Conservation (phyloP, 140 eudicot genomes). For the Ambrosia hybrid region DNA sequence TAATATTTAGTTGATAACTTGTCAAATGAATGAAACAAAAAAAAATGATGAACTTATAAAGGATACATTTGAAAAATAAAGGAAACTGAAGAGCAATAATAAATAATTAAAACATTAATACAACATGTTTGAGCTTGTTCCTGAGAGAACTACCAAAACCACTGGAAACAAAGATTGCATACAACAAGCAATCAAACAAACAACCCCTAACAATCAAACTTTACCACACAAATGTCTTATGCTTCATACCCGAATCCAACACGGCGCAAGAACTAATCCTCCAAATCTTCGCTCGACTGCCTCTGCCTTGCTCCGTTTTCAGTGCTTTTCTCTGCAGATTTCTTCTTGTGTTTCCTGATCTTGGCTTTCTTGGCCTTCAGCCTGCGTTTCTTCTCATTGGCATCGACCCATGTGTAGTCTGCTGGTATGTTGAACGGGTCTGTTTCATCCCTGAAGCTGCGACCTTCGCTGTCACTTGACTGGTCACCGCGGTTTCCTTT, state of each 20-base stretch:
- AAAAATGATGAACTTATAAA: too few species aligned
- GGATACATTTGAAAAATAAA: neutral
- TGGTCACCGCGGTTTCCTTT: conserved; percentile 69
- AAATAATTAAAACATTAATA: conserved; percentile 36
- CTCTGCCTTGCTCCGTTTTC: conserved; percentile 46
- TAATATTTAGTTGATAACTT: too few species aligned
- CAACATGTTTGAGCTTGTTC: conserved; percentile 29
- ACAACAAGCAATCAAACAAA: conserved; percentile 41
- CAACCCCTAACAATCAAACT: conserved; percentile 25
- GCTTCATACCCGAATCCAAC: conserved; percentile 17
- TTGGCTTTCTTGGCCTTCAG: conserved; percentile 89
- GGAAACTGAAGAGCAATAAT: conserved; percentile 26
- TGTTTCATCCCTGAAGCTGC: conserved; percentile 61
- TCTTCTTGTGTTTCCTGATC: conserved; percentile 73
- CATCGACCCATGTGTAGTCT: conserved; percentile 92
- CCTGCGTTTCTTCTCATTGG: conserved; percentile 86
- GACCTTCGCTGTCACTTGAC: conserved; percentile 77
- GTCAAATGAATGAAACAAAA: neutral
- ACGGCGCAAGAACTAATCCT: conserved; percentile 4
- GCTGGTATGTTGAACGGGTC: conserved; percentile 89
- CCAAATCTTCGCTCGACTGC: conserved; percentile 48
- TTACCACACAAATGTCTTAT: conserved; percentile 22
- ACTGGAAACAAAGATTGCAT: conserved; percentile 36
- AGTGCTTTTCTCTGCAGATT: conserved; percentile 42
- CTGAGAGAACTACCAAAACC: conserved; percentile 32